Evolutionary conservation across 805 yeast genomes (phyloP).

Genomic region (Alloascoidea africana): DNA sequence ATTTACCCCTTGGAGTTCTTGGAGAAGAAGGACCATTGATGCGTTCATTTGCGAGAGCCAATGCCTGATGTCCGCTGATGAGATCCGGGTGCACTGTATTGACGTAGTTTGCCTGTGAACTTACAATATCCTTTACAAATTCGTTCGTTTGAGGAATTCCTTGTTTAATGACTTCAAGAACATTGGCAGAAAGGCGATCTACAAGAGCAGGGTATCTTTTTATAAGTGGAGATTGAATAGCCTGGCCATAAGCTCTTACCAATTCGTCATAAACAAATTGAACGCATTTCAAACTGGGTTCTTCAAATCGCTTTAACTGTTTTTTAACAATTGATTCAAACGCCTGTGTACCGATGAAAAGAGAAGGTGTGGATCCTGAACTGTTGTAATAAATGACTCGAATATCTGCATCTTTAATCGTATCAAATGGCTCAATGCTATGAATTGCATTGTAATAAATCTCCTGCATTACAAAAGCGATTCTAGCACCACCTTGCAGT

Average conservation of each 20-base stretch:
- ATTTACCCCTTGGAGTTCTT: conserved; percentile 62
- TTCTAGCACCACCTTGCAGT: conserved; percentile 82
- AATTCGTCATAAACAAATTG: conserved; percentile 70
- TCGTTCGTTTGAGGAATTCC: conserved; percentile 59
- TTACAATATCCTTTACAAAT: conserved; percentile 57
- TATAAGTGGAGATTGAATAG: conserved; percentile 53
- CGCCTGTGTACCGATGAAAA: conserved; percentile 80
- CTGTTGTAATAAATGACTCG: conserved; percentile 82
- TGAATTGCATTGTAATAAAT: conserved; percentile 71
- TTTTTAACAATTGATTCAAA: conserved; percentile 74
- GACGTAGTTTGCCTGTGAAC: conserved; percentile 65
- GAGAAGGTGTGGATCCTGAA: conserved; percentile 77
- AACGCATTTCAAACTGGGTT: conserved; percentile 65
- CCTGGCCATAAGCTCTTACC: conserved; percentile 65
- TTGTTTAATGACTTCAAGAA: conserved; percentile 57
- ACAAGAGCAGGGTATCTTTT: conserved; percentile 67
- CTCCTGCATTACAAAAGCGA: conserved; percentile 77
- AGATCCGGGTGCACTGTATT: conserved; percentile 82
- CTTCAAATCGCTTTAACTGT: conserved; percentile 70
- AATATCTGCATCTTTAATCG: conserved; percentile 71
- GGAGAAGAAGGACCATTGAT: no score
- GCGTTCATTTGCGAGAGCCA: conserved; percentile 65
- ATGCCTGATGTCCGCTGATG: conserved; percentile 71
- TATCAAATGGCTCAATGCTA: conserved; percentile 74
- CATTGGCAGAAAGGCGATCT: conserved; percentile 60